Percentiles rank a stretch among this genome's conserved stretches.
Evolutionary conservation across 305 asterid genomes (phyloP).

Genomic region (Rubia balearica): DNA sequence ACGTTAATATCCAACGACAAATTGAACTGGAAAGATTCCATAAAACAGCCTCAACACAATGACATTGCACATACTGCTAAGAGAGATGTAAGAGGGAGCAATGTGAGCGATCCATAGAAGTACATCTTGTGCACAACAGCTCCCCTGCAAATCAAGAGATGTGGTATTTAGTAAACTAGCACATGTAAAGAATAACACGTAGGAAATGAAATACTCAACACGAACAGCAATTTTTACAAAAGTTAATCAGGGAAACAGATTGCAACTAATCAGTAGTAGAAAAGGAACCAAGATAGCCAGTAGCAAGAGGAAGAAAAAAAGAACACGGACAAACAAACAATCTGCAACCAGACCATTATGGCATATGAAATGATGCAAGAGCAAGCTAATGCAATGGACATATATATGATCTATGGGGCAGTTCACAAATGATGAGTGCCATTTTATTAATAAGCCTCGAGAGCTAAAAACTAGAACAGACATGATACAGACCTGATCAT

Average conservation of each 20-base stretch:
- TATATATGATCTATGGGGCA: background rate
- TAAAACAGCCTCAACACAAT: conserved; percentile 1
- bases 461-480: background rate
- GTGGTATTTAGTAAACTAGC: conserved; percentile 2
- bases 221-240: background rate
- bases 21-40: background rate
- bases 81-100: conserved; percentile 76
- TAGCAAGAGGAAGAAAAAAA: background rate
- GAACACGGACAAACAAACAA: background rate
- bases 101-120: conserved; percentile 67
- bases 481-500: background rate
- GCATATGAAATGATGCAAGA: background rate
- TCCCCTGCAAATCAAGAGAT: conserved; percentile 50
- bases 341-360: background rate
- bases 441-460: background rate
- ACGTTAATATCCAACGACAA: background rate
- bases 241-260: background rate
- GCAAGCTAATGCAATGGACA: background rate
- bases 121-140: conserved; percentile 69
- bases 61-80: conserved; percentile 45
- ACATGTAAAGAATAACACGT: background rate
- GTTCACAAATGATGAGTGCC: background rate
- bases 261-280: background rate
- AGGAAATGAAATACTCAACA: background rate
- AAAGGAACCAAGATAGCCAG: background rate